Percentiles rank a stretch among this genome's conserved stretches.
Evolutionary conservation across 192 early-diverging fungal genomes (phyloP).

Genomic region (Chytriomyces confervae): DNA sequence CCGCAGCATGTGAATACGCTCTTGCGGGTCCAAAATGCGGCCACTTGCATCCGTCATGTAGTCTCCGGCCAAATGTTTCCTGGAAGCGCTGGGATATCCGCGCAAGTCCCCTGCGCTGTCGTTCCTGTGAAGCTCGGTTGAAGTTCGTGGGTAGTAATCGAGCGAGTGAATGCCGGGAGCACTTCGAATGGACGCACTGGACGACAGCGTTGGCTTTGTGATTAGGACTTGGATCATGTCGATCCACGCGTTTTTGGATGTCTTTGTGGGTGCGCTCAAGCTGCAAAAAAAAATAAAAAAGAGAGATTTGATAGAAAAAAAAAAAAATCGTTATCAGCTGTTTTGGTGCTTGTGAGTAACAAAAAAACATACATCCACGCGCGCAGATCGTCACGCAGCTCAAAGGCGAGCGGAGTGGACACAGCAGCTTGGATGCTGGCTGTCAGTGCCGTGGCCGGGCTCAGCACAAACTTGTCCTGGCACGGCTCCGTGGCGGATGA

Average conservation of each 20-base stretch:
- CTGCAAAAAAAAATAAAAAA: background rate
- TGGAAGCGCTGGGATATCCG: background rate
- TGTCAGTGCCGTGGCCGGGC: background rate
- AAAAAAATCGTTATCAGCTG: background rate
- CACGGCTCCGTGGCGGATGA: background rate
- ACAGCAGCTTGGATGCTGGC: too few relatives aligned
- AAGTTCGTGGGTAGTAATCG: background rate
- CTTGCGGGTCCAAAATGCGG: background rate
- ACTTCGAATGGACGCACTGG: background rate
- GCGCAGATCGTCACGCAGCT: background rate
- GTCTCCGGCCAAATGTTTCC: background rate
- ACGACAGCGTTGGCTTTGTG: too few relatives aligned
- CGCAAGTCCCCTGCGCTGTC: background rate
- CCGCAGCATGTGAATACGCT: background rate
- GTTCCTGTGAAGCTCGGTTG: background rate
- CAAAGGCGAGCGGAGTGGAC: conserved; percentile 8
- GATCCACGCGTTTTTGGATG: conserved; percentile 6
- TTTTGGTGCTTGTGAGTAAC: background rate
- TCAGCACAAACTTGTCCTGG: background rate
- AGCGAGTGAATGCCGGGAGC: too few relatives aligned
- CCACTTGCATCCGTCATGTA: background rate
- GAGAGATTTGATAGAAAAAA: background rate
- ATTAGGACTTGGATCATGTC: conserved; percentile 10
- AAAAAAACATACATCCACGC: conserved; percentile 16
- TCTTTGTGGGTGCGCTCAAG: background rate